These are phyloP conservation scores for Apiospora pterosperma DNA, from an alignment of 2,329 filamentous ascomycete species.

Conservation along the genomic window DNA sequence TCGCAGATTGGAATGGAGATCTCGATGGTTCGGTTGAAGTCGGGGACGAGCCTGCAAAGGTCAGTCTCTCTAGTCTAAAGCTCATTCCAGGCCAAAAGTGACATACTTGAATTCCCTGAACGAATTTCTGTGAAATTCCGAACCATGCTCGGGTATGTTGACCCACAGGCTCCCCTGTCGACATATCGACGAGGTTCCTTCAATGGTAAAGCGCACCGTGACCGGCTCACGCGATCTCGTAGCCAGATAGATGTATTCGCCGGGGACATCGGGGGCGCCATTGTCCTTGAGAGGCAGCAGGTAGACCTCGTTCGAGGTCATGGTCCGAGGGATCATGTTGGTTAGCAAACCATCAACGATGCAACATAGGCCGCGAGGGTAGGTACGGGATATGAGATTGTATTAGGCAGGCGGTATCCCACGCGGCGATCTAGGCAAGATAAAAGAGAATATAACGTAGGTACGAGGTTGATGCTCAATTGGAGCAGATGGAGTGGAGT, in stretches of 20 bases:
- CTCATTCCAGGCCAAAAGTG: not conserved
- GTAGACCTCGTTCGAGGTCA: conserved; percentile 73
- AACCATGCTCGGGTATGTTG: conserved; percentile 79
- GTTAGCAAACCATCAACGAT: not conserved
- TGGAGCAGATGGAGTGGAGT: not conserved
- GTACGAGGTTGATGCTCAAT: not conserved
- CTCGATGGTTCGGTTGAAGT: conserved; percentile 89
- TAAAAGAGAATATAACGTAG: not conserved
- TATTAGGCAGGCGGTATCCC: not conserved
- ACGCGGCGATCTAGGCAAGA: not conserved
- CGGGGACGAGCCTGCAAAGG: conserved; percentile 67
- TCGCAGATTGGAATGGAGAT: conserved; percentile 83
- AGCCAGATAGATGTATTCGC: conserved; percentile 88
- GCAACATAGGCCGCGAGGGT: not conserved
- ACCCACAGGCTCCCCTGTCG: conserved; percentile 93
- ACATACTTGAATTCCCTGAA: conserved; percentile 89
- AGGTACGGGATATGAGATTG: not conserved
- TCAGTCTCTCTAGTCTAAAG: conserved; percentile 2
- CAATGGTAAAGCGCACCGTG: conserved; percentile 81
- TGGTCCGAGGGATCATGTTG: conserved; percentile 56
- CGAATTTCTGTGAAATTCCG: conserved; percentile 70
- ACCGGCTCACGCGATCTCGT: conserved; percentile 72
- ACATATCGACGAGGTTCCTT: conserved; percentile 94
- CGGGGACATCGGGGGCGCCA: conserved; percentile 84
- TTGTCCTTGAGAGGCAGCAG: conserved; percentile 87